Conservation (phyloP, 495 filamentous ascomycete species). For the Aspergillus hancockii region DNA sequence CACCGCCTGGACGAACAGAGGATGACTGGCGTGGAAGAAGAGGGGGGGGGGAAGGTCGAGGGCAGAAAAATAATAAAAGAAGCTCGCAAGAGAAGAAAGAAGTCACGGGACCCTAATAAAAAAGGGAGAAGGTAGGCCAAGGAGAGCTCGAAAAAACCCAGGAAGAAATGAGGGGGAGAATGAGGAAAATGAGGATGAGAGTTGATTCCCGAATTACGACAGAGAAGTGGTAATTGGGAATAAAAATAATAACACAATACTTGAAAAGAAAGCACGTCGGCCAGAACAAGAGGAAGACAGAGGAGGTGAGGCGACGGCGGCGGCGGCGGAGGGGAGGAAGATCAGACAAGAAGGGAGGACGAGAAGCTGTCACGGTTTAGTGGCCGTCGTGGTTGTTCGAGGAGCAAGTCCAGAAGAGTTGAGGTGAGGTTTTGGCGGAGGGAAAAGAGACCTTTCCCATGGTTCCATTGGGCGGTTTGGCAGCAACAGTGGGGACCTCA, state of each 20-base stretch:
- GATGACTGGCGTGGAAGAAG: conserved; percentile 13
- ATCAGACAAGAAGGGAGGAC: background rate
- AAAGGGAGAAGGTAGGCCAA: background rate
- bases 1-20: conserved; percentile 42
- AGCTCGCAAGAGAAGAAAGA: conserved; percentile 2
- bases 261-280: conserved; percentile 4
- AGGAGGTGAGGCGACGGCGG: background rate
- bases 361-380: background rate
- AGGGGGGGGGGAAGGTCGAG: conserved; percentile 12
- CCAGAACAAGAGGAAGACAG: conserved; percentile 1
- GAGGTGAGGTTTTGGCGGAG: conserved; percentile 4
- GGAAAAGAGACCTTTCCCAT: conserved; percentile 1
- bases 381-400: background rate
- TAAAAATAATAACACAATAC: background rate
- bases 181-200: conserved; percentile 8
- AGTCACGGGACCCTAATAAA: conserved; percentile 20
- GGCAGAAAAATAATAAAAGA: conserved; percentile 9
- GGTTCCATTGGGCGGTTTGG: conserved; percentile 6
- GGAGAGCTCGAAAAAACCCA: conserved; percentile 6
- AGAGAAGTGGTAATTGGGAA: conserved; percentile 5
- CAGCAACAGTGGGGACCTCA: background rate
- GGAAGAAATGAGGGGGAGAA: conserved; percentile 6
- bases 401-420: background rate
- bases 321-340: conserved; percentile 2
- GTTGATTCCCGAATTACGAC: background rate